These are phyloP conservation scores for Pluteus cervinus DNA, from an alignment of 768 basidiomycete species.

Conservation along the genomic window DNA sequence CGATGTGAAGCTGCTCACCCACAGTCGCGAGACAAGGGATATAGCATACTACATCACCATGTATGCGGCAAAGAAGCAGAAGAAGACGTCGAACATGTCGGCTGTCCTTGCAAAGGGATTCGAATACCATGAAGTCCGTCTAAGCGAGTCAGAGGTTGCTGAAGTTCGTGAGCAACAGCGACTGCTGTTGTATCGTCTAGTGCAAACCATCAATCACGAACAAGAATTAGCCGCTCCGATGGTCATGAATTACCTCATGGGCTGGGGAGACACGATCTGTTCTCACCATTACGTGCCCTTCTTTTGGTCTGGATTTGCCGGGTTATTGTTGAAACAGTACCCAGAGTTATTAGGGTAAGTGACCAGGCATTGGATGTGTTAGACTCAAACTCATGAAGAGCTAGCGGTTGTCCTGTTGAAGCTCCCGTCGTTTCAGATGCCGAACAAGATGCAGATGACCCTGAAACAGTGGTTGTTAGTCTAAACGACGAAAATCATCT, in stretches of 20 bases:
- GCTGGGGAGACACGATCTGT: constrained; percentile 29
- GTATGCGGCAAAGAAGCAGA: constrained; percentile 32
- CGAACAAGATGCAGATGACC: too few relatives aligned
- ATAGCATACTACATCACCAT: constrained; percentile 24
- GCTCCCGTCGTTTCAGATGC: too few relatives aligned
- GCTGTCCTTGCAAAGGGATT: constrained; percentile 25
- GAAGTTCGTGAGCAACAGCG: constrained; percentile 18
- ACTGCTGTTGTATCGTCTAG: constrained; percentile 22
- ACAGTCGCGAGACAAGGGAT: constrained; percentile 24
- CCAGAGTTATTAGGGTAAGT: too few relatives aligned
- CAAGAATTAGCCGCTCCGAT: constrained; percentile 32
- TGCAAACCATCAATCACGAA: constrained; percentile 25
- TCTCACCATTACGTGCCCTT: constrained; percentile 31
- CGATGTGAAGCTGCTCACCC: constrained; percentile 33
- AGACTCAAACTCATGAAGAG: too few relatives aligned
- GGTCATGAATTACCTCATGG: constrained; percentile 37
- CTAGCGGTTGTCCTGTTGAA: too few relatives aligned
- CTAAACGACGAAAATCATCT: constrained; percentile 7
- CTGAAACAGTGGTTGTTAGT: constrained; percentile 10
- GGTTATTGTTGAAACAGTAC: too few relatives aligned
- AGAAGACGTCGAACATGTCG: constrained; percentile 22
- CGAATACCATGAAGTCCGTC: constrained; percentile 20
- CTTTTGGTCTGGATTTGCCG: constrained; percentile 24
- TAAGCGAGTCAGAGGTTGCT: constrained; percentile 8
- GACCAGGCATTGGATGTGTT: too few relatives aligned